phyloP scores from a whole-genome alignment of 768 basidiomycete genomes.

The Sporobolomyces phaffii region DNA sequence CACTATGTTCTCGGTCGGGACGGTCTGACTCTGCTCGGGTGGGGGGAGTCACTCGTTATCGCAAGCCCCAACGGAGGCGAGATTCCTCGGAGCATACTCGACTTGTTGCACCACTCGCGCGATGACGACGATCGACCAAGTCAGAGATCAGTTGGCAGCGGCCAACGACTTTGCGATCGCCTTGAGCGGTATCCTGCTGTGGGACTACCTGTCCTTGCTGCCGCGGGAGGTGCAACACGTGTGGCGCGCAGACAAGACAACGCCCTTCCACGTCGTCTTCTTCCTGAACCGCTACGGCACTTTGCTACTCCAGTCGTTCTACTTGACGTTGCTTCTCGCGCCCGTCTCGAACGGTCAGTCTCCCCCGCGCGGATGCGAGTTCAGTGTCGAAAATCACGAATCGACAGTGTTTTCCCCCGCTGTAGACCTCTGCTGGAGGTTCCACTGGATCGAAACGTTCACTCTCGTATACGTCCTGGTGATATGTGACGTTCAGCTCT shows the following conservation, averaged over 20 bases:
- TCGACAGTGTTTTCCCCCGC: no score
- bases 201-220: background rate
- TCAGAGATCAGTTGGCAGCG: background rate
- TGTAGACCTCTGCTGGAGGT: background rate
- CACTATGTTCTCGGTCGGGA: no score
- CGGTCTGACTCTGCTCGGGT: no score
- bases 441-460: background rate
- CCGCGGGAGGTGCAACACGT: background rate
- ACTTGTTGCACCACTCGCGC: no score
- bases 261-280: background rate
- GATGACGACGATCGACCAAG: background rate
- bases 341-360: background rate
- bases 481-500: background rate
- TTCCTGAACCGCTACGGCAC: slow-evolving; percentile 5
- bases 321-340: background rate
- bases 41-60: no score
- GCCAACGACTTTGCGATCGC: background rate
- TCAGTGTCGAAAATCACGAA: no score
- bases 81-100: no score
- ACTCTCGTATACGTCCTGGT: background rate
- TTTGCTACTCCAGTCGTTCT: background rate
- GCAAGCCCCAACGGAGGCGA: no score
- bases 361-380: no score
- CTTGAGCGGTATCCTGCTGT: background rate
- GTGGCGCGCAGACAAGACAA: background rate